Evolutionary conservation across 495 filamentous ascomycete genomes (phyloP).

Genomic region (Neurospora sp.): DNA sequence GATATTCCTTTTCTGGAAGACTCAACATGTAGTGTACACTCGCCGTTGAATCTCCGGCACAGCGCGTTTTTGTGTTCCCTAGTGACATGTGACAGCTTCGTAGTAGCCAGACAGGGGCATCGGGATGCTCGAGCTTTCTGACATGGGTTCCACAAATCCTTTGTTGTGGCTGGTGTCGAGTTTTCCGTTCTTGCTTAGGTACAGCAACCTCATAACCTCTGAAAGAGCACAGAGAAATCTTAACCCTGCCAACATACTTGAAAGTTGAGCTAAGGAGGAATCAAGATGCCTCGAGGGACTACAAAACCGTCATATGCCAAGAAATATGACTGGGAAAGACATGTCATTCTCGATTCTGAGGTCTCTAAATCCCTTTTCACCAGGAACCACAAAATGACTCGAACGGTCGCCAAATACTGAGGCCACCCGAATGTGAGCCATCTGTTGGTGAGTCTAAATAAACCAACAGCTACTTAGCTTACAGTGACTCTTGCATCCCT

Average conservation of each 20-base stretch:
- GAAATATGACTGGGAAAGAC: neutral
- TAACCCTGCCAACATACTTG: neutral
- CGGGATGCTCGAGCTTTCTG: neutral
- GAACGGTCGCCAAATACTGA: neutral
- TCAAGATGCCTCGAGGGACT: neutral
- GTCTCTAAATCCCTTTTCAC: neutral
- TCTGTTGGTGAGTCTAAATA: neutral
- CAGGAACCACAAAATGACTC: neutral
- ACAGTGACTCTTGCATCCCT: neutral
- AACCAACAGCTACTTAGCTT: neutral
- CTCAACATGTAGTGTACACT: neutral
- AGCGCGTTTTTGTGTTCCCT: neutral
- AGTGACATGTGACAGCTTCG: neutral
- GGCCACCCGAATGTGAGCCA: neutral
- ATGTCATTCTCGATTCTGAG: neutral
- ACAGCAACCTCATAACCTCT: neutral
- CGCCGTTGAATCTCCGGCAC: neutral
- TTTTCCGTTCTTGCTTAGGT: neutral
- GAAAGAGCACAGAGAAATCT: neutral
- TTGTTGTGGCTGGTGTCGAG: neutral
- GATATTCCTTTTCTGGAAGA: neutral
- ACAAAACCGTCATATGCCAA: neutral
- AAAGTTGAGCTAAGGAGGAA: neutral
- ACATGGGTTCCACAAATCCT: neutral
- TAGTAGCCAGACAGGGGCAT: neutral